A percentile compares a stretch with the other conserved stretches of the same genome.
phyloP scores from a whole-genome alignment of 2,329 filamentous ascomycete species.

The Corynespora cassiicola region DNA sequence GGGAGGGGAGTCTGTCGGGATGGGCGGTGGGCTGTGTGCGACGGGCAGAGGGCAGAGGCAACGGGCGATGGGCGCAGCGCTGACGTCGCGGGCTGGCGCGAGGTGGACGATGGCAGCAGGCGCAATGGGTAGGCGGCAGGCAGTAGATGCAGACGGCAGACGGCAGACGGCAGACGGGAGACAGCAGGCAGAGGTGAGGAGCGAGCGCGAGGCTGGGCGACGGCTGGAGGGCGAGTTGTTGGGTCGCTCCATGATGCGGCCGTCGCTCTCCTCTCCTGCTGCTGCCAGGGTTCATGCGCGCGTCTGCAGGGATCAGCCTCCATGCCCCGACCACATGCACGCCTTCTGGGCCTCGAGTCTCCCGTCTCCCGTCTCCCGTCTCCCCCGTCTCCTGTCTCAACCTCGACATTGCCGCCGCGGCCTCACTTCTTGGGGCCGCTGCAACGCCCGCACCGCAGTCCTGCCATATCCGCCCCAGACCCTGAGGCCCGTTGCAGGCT shows the following conservation, averaged over 20 bases:
- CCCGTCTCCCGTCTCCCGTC: no score
- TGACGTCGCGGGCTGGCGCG: conserved; percentile 6
- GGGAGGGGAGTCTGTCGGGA: conserved; percentile 1
- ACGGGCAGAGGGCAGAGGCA: conserved; percentile 2
- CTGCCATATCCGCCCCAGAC: no score
- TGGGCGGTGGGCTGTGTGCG: conserved; percentile 1
- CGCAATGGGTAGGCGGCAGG: conserved; percentile 10
- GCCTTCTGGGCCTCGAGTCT: no score
- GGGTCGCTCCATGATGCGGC: conserved; percentile 2
- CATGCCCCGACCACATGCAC: no score
- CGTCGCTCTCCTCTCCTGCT: conserved; percentile 7
- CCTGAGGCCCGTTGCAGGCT: no score
- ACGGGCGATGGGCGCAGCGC: conserved; percentile 1
- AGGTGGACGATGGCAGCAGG: conserved; percentile 4
- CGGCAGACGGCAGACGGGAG: no score
- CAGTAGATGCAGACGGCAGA: no score
- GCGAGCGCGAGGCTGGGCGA: background rate
- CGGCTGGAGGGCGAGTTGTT: background rate
- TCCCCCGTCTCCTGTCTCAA: no score
- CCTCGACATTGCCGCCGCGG: no score
- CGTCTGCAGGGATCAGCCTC: conserved; percentile 15
- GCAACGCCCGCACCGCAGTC: no score
- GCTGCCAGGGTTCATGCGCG: conserved; percentile 13
- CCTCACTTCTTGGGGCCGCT: no score
- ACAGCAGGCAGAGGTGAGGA: no score